phyloP scores from a whole-genome alignment of 2,329 filamentous ascomycete genomes.

The Trichoderma sp. region DNA sequence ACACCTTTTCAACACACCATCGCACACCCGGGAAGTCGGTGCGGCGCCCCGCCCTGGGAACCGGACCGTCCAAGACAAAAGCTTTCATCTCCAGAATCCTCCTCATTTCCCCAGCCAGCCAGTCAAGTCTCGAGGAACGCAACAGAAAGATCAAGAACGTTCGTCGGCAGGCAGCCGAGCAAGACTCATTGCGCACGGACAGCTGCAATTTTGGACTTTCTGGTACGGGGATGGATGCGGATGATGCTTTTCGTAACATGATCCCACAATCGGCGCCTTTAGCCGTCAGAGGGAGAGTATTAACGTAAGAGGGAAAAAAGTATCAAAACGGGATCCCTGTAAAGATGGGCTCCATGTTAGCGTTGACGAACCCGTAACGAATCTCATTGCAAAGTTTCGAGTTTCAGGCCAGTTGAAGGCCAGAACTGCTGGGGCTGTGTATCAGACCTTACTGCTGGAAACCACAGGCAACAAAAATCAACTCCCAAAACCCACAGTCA shows the following conservation, averaged over 20 bases:
- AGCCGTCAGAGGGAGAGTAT: background rate
- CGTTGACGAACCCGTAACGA: background rate
- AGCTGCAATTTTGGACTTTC: conserved; percentile 1
- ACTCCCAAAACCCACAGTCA: background rate
- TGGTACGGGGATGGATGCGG: background rate
- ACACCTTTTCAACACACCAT: background rate
- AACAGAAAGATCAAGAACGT: background rate
- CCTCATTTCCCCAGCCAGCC: background rate
- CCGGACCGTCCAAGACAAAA: background rate
- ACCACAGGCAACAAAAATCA: background rate
- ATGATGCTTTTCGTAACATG: conserved; percentile 4
- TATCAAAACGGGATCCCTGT: background rate
- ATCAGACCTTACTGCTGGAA: background rate
- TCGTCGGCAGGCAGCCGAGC: conserved; percentile 9
- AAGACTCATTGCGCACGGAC: background rate
- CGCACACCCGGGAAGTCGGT: conserved; percentile 10
- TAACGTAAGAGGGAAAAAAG: background rate
- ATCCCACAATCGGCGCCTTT: conserved; percentile 8
- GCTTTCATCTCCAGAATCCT: background rate
- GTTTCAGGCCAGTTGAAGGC: background rate
- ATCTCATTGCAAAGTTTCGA: background rate
- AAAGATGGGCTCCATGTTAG: conserved; percentile 9
- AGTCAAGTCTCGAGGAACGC: background rate
- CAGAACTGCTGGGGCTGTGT: conserved; percentile 2
- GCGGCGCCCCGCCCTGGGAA: background rate